phyloP scores from a whole-genome alignment of 2,329 filamentous ascomycete genomes.

The Cercospora beticola region DNA sequence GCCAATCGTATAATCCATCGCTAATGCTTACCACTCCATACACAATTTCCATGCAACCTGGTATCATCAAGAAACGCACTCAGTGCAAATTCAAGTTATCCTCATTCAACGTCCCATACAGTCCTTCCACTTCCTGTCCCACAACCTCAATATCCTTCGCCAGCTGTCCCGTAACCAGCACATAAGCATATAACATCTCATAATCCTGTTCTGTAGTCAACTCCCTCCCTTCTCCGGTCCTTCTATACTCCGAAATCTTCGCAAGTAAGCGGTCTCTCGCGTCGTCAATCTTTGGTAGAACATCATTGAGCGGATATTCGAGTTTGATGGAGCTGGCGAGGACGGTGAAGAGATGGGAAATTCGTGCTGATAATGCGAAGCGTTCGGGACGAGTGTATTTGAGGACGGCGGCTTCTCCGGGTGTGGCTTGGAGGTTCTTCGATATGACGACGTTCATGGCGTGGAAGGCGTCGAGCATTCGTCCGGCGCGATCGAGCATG shows the following conservation, averaged over 20 bases:
- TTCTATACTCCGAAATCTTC: slow-evolving; percentile 83
- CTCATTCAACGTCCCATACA: slow-evolving; percentile 63
- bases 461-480: slow-evolving; percentile 90
- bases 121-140: slow-evolving; percentile 44
- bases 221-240: slow-evolving; percentile 57
- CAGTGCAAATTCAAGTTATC: slow-evolving; percentile 59
- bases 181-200: slow-evolving; percentile 87
- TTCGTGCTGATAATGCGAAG: slow-evolving; percentile 76
- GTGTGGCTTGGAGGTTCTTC: slow-evolving; percentile 71
- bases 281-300: slow-evolving; percentile 77
- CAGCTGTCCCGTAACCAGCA: slow-evolving; percentile 59
- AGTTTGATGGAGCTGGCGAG: slow-evolving; percentile 91
- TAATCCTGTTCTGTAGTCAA: slow-evolving; percentile 75
- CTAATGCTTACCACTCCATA: background rate
- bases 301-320: slow-evolving; percentile 88
- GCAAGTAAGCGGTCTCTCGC: slow-evolving; percentile 79
- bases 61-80: background rate
- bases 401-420: slow-evolving; percentile 78
- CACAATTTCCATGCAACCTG: background rate
- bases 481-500: slow-evolving; percentile 76
- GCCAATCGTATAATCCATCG: background rate
- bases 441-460: slow-evolving; percentile 92
- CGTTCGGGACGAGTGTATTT: slow-evolving; percentile 77
- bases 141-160: slow-evolving; percentile 36
- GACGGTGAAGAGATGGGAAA: slow-evolving; percentile 83